Percentiles rank a stretch among this genome's conserved stretches.
Evolutionary conservation across 768 basidiomycete genomes (phyloP).

Genomic region (Fibroporia radiculosa): DNA sequence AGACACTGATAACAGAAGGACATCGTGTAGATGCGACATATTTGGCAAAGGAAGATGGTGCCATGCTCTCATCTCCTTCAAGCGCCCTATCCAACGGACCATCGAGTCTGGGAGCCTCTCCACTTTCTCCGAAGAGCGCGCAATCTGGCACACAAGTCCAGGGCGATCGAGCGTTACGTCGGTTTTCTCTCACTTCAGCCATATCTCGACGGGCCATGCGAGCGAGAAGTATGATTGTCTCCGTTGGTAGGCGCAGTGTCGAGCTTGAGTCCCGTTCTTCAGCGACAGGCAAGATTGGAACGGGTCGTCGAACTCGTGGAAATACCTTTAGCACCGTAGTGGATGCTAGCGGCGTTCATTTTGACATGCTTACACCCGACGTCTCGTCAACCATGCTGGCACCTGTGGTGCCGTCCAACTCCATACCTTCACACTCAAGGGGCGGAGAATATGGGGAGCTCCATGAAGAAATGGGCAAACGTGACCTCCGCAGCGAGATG

Average conservation of each 20-base stretch:
- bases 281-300: neutral
- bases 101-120: no score
- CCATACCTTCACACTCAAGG: conserved; percentile 1
- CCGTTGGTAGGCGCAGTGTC: neutral
- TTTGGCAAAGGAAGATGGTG: neutral
- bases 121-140: no score
- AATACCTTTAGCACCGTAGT: conserved; percentile 1
- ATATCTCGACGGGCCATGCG: conserved; percentile 15
- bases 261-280: neutral
- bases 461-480: conserved; percentile 4
- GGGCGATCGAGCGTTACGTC: conserved; percentile 3
- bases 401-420: conserved; percentile 1
- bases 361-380: conserved; percentile 8
- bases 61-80: neutral
- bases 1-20: neutral
- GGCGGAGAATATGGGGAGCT: conserved; percentile 6
- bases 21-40: neutral
- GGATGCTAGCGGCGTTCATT: conserved; percentile 4
- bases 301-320: neutral
- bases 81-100: neutral
- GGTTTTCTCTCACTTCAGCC: conserved; percentile 22
- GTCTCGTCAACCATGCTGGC: neutral
- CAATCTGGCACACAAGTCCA: neutral
- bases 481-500: neutral
- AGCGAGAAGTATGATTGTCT: conserved; percentile 5